Evolutionary conservation across 208 protist species (phyloP).

Genomic region (Acanthamoeba culbertsoni): DNA sequence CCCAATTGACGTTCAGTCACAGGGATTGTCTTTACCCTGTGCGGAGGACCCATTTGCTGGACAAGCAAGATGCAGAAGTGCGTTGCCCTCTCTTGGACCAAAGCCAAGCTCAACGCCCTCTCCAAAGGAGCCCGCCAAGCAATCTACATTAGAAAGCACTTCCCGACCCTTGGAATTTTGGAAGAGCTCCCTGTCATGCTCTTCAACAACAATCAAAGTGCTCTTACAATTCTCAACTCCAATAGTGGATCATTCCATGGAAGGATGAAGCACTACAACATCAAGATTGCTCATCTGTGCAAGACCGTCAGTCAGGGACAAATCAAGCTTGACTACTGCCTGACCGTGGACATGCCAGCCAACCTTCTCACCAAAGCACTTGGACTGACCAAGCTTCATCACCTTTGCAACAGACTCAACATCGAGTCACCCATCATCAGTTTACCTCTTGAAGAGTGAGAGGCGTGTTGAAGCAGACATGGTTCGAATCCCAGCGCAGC

Average conservation of each 20-base stretch:
- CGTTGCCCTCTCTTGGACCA: not conserved
- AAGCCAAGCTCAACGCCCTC: not conserved
- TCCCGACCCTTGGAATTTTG: not conserved
- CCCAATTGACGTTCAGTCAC: not conserved
- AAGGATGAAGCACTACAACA: constrained; percentile 12
- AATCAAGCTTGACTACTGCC: not conserved
- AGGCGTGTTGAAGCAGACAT: too few relatives aligned
- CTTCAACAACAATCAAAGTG: constrained; percentile 18
- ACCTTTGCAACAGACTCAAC: too few relatives aligned
- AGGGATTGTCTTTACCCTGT: not conserved
- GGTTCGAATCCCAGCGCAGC: too few relatives aligned
- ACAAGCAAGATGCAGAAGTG: not conserved
- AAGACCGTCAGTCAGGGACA: not conserved
- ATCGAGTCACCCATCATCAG: too few relatives aligned
- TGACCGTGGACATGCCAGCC: not conserved
- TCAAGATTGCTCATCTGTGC: not conserved
- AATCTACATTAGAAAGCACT: not conserved
- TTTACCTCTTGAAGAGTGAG: too few relatives aligned
- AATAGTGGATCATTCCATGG: not conserved
- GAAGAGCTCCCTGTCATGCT: not conserved
- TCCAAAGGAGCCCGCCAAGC: not conserved
- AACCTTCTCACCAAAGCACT: not conserved
- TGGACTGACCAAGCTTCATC: too few relatives aligned
- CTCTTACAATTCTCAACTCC: not conserved
- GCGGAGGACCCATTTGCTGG: not conserved